Percentiles rank a stretch among this genome's conserved stretches.
These are phyloP conservation scores for Chenopodium formosanum DNA, from an alignment of 148 eudicot genomes.

Conservation along the genomic window DNA sequence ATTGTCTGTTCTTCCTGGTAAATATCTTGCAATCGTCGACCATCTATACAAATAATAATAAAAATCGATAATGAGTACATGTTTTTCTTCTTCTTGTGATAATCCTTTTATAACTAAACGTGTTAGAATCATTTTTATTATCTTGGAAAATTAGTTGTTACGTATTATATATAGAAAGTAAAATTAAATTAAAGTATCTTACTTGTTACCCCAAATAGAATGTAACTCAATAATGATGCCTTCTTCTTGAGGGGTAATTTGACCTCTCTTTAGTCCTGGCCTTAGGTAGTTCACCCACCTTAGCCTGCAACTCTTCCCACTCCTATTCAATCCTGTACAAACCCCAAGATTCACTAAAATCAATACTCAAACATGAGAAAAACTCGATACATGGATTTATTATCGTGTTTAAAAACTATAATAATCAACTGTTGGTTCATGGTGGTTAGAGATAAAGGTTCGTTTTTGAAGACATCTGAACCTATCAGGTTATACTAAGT, in stretches of 20 bases:
- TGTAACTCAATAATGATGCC: constrained; percentile 67
- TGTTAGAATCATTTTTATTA: too few species aligned
- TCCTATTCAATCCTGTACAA: constrained; percentile 54
- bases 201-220: constrained; percentile 78
- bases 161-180: background rate
- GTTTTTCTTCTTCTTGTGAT: background rate
- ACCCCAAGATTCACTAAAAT: background rate
- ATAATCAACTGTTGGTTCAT: background rate
- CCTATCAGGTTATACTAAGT: background rate
- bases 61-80: background rate
- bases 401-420: background rate
- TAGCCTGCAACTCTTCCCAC: constrained; percentile 67
- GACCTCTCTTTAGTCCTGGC: constrained; percentile 65
- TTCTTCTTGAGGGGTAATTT: constrained; percentile 68
- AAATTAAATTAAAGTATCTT: constrained; percentile 7
- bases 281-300: constrained; percentile 77
- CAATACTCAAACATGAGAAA: background rate
- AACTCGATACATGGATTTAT: background rate
- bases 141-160: too few species aligned
- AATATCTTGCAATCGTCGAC: constrained; percentile 63
- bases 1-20: constrained; percentile 61
- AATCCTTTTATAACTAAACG: background rate
- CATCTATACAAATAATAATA: constrained; percentile 32
- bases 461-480: background rate
- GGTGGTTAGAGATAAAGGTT: background rate